Conservation (phyloP, 768 basidiomycete genomes). For the Mycena crocata region DNA sequence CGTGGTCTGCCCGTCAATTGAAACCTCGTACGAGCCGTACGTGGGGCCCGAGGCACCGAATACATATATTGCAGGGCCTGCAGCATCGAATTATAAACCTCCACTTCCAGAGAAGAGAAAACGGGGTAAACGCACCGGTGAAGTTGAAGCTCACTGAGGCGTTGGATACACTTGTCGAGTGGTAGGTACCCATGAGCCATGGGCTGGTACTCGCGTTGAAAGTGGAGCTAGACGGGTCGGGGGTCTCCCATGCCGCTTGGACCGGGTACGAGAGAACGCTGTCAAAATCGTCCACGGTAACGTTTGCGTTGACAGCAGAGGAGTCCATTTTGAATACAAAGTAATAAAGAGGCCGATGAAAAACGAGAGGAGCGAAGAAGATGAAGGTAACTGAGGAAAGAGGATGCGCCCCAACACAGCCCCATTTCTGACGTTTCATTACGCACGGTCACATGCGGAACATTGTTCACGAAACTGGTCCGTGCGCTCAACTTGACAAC, state of each 20-base stretch:
- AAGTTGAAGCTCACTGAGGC: constrained; percentile 56
- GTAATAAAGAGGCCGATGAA: neutral
- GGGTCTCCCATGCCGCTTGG: constrained; percentile 55
- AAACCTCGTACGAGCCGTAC: constrained; percentile 55
- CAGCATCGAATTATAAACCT: neutral
- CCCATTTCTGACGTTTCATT: too few relatives aligned
- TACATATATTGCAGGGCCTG: constrained; percentile 57
- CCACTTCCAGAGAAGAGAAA: neutral
- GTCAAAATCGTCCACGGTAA: constrained; percentile 63
- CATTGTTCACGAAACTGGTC: too few relatives aligned
- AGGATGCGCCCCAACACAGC: too few relatives aligned
- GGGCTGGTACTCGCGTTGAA: constrained; percentile 49
- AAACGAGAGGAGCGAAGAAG: too few relatives aligned
- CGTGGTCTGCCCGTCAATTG: constrained; percentile 47
- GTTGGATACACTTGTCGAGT: constrained; percentile 50
- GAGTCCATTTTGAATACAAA: constrained; percentile 48
- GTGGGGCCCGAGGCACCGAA: constrained; percentile 56
- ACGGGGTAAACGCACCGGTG: constrained; percentile 48
- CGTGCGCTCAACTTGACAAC: too few relatives aligned
- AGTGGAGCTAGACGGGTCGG: constrained; percentile 56
- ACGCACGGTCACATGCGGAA: too few relatives aligned
- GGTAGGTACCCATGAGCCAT: constrained; percentile 59
- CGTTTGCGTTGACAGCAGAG: constrained; percentile 55
- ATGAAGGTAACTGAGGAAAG: too few relatives aligned
- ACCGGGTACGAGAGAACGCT: constrained; percentile 54